phyloP scores from a whole-genome alignment of 2,329 filamentous ascomycete genomes.

The Cordyceps javanica region DNA sequence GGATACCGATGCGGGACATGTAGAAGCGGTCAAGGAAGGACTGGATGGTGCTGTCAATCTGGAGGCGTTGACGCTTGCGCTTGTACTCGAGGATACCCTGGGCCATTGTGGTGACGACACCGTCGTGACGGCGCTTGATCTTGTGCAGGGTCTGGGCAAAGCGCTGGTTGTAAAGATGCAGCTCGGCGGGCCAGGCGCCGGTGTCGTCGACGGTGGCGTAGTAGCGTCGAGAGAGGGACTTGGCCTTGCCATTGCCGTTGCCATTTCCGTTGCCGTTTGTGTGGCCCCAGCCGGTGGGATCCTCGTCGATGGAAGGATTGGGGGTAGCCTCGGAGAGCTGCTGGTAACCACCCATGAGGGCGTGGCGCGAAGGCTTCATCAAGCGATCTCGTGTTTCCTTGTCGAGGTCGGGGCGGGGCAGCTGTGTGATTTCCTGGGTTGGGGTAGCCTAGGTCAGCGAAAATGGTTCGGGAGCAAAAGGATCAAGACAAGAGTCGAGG shows the following conservation, averaged over 20 bases:
- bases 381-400: conserved; percentile 73
- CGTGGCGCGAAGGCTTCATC: conserved; percentile 55
- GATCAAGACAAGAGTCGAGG: too few species aligned
- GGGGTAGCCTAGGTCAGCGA: conserved; percentile 10
- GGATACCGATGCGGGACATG: conserved; percentile 98
- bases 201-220: conserved; percentile 88
- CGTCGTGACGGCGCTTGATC: conserved; percentile 93
- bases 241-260: conserved; percentile 38
- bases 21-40: conserved; percentile 98
- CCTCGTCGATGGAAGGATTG: conserved; percentile 83
- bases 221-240: conserved; percentile 56
- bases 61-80: conserved; percentile 90
- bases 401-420: conserved; percentile 70
- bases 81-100: conserved; percentile 99
- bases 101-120: conserved; percentile 95
- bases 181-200: conserved; percentile 85
- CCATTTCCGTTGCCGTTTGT: conserved; percentile 39
- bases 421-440: conserved; percentile 77
- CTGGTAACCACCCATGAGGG: conserved; percentile 51
- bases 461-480: not conserved
- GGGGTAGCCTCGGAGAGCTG: conserved; percentile 75
- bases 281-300: conserved; percentile 59
- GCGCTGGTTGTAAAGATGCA: conserved; percentile 87
- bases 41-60: conserved; percentile 96
- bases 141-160: conserved; percentile 85